Conservation (phyloP, 2,329 filamentous ascomycete species). For the Exophiala xenobiotica region DNA sequence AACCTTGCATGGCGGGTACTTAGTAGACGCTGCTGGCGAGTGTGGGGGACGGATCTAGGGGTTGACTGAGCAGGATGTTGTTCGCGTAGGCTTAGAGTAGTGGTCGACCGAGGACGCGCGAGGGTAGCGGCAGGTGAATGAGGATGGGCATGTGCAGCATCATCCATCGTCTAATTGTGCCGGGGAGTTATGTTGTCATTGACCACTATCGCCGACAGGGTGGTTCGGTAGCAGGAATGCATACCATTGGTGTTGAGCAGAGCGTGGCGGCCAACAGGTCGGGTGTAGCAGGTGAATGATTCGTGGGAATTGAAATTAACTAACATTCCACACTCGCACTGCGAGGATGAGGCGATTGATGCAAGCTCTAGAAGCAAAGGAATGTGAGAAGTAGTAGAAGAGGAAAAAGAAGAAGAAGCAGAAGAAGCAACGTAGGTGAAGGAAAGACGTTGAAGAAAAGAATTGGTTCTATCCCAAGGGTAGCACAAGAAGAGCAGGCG, state of each 20-base stretch:
- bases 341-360: constrained; percentile 11
- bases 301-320: constrained; percentile 17
- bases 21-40: constrained; percentile 26
- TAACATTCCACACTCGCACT: constrained; percentile 24
- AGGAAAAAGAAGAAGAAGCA: constrained; percentile 1
- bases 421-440: background rate
- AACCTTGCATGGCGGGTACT: constrained; percentile 29
- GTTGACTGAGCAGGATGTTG: constrained; percentile 9
- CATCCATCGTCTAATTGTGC: constrained; percentile 16
- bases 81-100: constrained; percentile 13
- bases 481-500: background rate
- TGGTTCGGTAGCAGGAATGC: constrained; percentile 13
- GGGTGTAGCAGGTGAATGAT: constrained; percentile 11
- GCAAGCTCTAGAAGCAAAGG: constrained; percentile 22
- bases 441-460: constrained; percentile 1
- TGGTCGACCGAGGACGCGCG: constrained; percentile 18
- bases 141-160: constrained; percentile 22
- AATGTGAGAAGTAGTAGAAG: constrained; percentile 18
- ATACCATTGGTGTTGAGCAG: constrained; percentile 17
- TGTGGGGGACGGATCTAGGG: constrained; percentile 23
- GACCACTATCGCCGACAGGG: constrained; percentile 5
- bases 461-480: background rate
- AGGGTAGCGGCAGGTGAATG: constrained; percentile 14
- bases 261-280: constrained; percentile 2
- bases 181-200: constrained; percentile 21